phyloP scores from a whole-genome alignment of 768 basidiomycete species.

The Tubosaeta sp. region DNA sequence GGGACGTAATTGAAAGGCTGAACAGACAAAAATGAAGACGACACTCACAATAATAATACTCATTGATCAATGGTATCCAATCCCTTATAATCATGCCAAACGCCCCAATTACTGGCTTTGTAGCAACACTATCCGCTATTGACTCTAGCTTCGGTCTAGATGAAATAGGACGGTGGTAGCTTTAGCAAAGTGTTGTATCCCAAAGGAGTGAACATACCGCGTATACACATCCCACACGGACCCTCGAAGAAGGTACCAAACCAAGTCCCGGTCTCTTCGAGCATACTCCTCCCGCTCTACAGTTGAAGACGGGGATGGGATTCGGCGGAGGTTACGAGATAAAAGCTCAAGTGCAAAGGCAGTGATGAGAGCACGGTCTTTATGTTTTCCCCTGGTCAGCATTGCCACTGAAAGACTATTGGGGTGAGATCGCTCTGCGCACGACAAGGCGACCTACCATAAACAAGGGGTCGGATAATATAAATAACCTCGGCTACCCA shows the following conservation, averaged over 20 bases:
- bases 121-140: conserved; percentile 51
- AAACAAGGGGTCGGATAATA: conserved; percentile 68
- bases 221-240: conserved; percentile 82
- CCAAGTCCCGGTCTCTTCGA: conserved; percentile 71
- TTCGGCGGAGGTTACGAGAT: conserved; percentile 69
- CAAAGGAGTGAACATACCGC: conserved; percentile 39
- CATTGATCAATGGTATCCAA: conserved; percentile 86
- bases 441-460: conserved; percentile 47
- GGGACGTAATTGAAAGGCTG: conserved; percentile 5
- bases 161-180: neutral
- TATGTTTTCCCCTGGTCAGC: conserved; percentile 20
- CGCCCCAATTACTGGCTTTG: conserved; percentile 62
- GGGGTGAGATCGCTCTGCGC: conserved; percentile 4
- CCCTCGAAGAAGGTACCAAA: conserved; percentile 84
- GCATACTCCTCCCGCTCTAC: conserved; percentile 79
- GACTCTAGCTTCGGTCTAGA: conserved; percentile 72
- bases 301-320: conserved; percentile 53
- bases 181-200: neutral
- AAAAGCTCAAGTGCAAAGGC: conserved; percentile 68
- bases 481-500: conserved; percentile 75
- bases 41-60: conserved; percentile 86
- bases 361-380: conserved; percentile 58
- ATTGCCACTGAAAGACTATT: conserved; percentile 17
- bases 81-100: conserved; percentile 69
- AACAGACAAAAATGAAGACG: neutral